Percentiles rank a stretch among this genome's conserved stretches.
Evolutionary conservation across 345 rosid genomes (phyloP).

Genomic region (Aquilaria sinensis): DNA sequence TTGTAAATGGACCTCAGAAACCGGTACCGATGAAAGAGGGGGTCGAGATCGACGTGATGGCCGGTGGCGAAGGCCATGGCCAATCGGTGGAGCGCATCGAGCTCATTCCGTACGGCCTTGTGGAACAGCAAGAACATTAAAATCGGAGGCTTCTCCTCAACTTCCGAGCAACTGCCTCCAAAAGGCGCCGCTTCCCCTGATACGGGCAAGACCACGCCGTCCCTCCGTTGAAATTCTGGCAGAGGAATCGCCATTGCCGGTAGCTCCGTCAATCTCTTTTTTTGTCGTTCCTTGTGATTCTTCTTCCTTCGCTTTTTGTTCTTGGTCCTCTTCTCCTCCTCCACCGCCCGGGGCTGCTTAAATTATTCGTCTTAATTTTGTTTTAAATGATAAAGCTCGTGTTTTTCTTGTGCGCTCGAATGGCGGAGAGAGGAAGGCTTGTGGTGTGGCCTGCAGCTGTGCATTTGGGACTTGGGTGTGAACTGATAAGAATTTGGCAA

Average conservation of each 20-base stretch:
- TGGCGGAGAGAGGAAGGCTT: too few relatives aligned
- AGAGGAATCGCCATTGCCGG: slow-evolving; percentile 70
- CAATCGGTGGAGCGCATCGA: slow-evolving; percentile 68
- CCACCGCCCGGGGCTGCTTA: too few relatives aligned
- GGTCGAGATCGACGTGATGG: slow-evolving; percentile 40
- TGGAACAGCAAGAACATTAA: slow-evolving; percentile 72
- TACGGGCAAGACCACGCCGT: slow-evolving; percentile 33
- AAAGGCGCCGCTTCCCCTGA: slow-evolving; percentile 25
- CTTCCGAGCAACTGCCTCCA: slow-evolving; percentile 20
- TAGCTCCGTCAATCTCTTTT: slow-evolving; percentile 13
- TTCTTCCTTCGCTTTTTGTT: slow-evolving; percentile 15
- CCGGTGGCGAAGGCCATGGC: slow-evolving; percentile 73
- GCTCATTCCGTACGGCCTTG: slow-evolving; percentile 78
- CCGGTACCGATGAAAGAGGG: slow-evolving; percentile 47
- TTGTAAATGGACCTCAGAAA: slow-evolving; percentile 64
- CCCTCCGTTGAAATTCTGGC: slow-evolving; percentile 47
- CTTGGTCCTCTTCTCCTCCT: not conserved
- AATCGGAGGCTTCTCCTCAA: slow-evolving; percentile 64
- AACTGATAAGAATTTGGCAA: too few relatives aligned
- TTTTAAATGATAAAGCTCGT: too few relatives aligned
- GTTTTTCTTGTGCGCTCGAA: not conserved
- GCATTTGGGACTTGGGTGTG: too few relatives aligned
- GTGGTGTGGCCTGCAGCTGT: too few relatives aligned
- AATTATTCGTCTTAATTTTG: too few relatives aligned
- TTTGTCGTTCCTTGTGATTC: slow-evolving; percentile 1